A percentile compares a stretch with the other conserved stretches of the same genome.
These are phyloP conservation scores for Nicotiana tomentosiformis DNA, from an alignment of 257 asterid species.

Conservation along the genomic window DNA sequence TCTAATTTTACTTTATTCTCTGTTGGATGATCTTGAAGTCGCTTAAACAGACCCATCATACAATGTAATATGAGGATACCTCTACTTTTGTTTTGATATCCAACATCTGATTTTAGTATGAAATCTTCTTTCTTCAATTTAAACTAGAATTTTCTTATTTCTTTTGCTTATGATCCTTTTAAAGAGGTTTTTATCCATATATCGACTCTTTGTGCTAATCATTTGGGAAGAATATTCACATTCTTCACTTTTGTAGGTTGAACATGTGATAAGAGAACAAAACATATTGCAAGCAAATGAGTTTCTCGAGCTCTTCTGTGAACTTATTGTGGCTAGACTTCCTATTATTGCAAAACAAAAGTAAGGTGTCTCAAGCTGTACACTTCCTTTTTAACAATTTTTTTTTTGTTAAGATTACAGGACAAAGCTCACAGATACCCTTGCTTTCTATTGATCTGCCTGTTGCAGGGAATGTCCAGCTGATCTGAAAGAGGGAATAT, in stretches of 20 bases:
- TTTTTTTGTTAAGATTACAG: background rate
- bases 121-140: background rate
- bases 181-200: background rate
- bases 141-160: background rate
- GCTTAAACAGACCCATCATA: background rate
- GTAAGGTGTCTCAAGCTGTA: constrained; percentile 45
- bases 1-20: background rate
- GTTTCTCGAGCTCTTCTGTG: constrained; percentile 92
- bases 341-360: constrained; percentile 81
- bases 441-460: constrained; percentile 11
- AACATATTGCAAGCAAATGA: constrained; percentile 90
- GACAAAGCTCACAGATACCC: background rate
- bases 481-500: constrained; percentile 90
- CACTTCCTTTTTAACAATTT: background rate
- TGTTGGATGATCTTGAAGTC: background rate
- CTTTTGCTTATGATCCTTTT: background rate
- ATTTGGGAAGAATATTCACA: background rate
- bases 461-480: constrained; percentile 85
- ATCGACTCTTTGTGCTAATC: background rate
- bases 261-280: constrained; percentile 92
- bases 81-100: background rate
- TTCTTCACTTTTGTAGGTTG: constrained; percentile 47
- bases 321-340: constrained; percentile 75
- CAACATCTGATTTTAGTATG: background rate
- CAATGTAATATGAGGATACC: background rate